Base-by-base conservation (phyloP, 2,329 filamentous ascomycete genomes). In the Cercospora berteroae region DNA sequence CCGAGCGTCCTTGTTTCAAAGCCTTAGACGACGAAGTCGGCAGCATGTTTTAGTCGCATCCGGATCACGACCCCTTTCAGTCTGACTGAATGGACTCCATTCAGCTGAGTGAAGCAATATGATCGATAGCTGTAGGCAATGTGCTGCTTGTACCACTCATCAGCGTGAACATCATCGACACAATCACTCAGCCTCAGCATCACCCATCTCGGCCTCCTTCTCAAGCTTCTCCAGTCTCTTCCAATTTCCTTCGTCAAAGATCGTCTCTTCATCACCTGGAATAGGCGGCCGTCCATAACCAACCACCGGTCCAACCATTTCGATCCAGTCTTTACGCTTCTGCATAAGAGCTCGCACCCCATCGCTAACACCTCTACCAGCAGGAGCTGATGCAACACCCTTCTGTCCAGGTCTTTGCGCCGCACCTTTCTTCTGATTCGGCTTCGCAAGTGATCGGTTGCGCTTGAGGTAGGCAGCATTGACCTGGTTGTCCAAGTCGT, bases 381-480 rank as follows among this genome's bases (percentile, higher is more conserved):
- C 83, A n/a, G 86, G 85, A 62, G 82, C 86, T 74, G 87, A 89
- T 56, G 90, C 90, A 68, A 89, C 91, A 25, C 90, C 89, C 1
- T 90, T 89, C 63, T 90, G 92, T 55, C 91, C 76, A 5, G 74
- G 72, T 13, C 72, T 66, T 65, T 73, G 60, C 56, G 91, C 1
- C 88, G 89, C 4, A 33, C 90, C 84, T 77, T 96, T 94, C 31
- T 84, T 84, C 66, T 93, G 90, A 81, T 96, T 97, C 80, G 79
- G 89, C 93, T 82, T 98, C 96, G 78, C 94, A 92, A 73, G 67
- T 25, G 81, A 98, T 90, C 95, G 89, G 29, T 94, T 98, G 25
- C 95, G 91, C 82, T 99, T 99, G 55, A 96, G 88, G 77, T 98
- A 99, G 3, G 95, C 94, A 61, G 92, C 90, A 77, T 98, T 94